These are phyloP conservation scores for Lachancea fermentati DNA, from an alignment of 805 yeast species.

Conservation along the genomic window DNA sequence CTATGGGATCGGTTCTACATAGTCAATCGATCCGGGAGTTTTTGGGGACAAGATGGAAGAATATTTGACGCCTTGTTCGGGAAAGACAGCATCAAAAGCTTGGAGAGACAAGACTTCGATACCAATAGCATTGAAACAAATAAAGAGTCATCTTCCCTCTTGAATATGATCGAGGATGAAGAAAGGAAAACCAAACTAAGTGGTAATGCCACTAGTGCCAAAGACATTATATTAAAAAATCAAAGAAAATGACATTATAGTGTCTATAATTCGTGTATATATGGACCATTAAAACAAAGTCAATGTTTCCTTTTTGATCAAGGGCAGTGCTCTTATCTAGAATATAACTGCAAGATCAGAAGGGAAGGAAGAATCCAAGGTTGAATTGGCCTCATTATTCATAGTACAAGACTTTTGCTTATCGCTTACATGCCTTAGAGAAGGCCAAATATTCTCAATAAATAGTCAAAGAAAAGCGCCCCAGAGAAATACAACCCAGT, in stretches of 20 bases:
- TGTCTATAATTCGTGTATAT: background rate
- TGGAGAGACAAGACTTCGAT: constrained; percentile 10
- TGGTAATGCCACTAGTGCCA: constrained; percentile 3
- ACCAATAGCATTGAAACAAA: background rate
- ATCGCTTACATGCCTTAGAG: constrained; percentile 18
- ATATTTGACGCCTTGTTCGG: constrained; percentile 28
- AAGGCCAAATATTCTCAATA: constrained; percentile 37
- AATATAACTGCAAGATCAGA: no score
- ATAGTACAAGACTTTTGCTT: constrained; percentile 1
- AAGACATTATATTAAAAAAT: constrained; percentile 9
- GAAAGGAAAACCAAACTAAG: constrained; percentile 16
- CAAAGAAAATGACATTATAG: background rate
- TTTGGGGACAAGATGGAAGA: constrained; percentile 28
- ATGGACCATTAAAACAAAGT: no score
- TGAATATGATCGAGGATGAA: constrained; percentile 17
- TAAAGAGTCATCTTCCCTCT: constrained; percentile 10
- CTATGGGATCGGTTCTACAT: constrained; percentile 22
- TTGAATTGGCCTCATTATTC: background rate
- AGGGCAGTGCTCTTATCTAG: no score
- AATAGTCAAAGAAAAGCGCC: constrained; percentile 63
- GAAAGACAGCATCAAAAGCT: constrained; percentile 17
- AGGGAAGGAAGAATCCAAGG: no score
- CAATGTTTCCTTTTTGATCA: no score
- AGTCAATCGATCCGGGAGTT: constrained; percentile 27
- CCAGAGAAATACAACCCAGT: constrained; percentile 66